A percentile compares a stretch with the other conserved stretches of the same genome.
phyloP scores from a whole-genome alignment of 2,329 filamentous ascomycete genomes.

The Leptographium radiaticola region DNA sequence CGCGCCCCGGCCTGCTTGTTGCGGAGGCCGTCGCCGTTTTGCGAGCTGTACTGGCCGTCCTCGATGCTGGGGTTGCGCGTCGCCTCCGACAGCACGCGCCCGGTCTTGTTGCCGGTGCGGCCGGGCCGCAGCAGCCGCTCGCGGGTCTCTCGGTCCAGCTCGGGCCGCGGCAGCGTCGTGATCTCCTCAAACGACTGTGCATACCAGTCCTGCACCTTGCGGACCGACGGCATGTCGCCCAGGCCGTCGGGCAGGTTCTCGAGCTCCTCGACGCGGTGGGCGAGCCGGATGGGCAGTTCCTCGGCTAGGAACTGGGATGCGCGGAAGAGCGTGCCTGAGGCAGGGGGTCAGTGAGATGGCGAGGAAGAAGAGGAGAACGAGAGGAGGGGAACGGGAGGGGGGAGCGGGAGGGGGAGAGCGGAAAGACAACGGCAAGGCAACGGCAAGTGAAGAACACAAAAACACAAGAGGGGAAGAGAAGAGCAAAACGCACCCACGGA shows the following conservation, averaged over 20 bases:
- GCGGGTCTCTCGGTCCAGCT: constrained; percentile 61
- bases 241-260: constrained; percentile 86
- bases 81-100: constrained; percentile 55
- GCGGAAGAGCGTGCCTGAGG: constrained; percentile 78
- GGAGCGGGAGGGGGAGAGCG: background rate
- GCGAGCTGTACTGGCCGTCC: constrained; percentile 64
- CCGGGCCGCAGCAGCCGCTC: constrained; percentile 62
- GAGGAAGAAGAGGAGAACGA: background rate
- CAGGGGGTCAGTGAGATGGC: background rate
- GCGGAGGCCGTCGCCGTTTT: constrained; percentile 10
- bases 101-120: constrained; percentile 41
- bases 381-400: background rate
- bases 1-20: constrained; percentile 42
- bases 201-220: constrained; percentile 94
- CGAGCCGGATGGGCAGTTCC: constrained; percentile 91
- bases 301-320: constrained; percentile 97
- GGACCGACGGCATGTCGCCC: constrained; percentile 95
- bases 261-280: constrained; percentile 91
- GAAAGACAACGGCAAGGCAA: too few relatives aligned
- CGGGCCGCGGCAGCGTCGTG: constrained; percentile 68
- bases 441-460: background rate
- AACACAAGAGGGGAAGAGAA: background rate
- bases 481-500: constrained; percentile 56
- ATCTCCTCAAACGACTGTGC: constrained; percentile 99
- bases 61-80: constrained; percentile 84